A percentile compares a stretch with the other conserved stretches of the same genome.
Evolutionary conservation across 768 basidiomycete species (phyloP).

Genomic region (Gautieria morchelliformis): DNA sequence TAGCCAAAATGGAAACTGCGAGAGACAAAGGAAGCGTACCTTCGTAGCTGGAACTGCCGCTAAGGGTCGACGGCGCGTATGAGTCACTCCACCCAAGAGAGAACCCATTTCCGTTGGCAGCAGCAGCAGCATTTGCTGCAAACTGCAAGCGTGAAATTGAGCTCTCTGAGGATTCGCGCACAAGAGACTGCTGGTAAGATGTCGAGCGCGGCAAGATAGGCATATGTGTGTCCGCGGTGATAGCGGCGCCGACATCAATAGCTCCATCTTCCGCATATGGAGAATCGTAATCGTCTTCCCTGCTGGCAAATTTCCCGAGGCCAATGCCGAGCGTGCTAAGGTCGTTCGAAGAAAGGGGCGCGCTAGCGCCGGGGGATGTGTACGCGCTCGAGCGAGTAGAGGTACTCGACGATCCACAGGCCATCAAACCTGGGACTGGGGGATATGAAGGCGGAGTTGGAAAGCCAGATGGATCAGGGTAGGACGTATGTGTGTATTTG

Average conservation of each 20-base stretch:
- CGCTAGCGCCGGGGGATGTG: constrained; percentile 54
- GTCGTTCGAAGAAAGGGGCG: constrained; percentile 22
- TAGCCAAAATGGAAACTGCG: background rate
- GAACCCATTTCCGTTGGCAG: background rate
- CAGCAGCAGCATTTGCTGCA: background rate
- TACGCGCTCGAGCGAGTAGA: constrained; percentile 74
- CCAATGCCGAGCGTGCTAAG: constrained; percentile 31
- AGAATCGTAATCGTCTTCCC: constrained; percentile 33
- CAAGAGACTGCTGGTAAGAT: constrained; percentile 51
- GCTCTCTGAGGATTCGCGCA: constrained; percentile 17
- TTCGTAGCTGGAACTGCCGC: background rate
- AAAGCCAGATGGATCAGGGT: constrained; percentile 64
- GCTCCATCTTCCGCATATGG: constrained; percentile 28
- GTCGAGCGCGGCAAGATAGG: constrained; percentile 35
- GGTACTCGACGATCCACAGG: constrained; percentile 51
- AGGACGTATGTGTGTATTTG: constrained; percentile 44
- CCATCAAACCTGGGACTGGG: constrained; percentile 30
- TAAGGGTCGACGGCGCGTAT: background rate
- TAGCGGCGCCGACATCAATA: constrained; percentile 40
- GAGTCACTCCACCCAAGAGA: background rate
- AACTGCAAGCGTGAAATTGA: constrained; percentile 6
- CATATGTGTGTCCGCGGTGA: constrained; percentile 55
- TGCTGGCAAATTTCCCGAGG: constrained; percentile 59
- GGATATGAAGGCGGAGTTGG: constrained; percentile 37
- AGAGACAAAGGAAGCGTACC: background rate